Conservation (phyloP, 495 filamentous ascomycete species). For the Mytilinidion resinicola region DNA sequence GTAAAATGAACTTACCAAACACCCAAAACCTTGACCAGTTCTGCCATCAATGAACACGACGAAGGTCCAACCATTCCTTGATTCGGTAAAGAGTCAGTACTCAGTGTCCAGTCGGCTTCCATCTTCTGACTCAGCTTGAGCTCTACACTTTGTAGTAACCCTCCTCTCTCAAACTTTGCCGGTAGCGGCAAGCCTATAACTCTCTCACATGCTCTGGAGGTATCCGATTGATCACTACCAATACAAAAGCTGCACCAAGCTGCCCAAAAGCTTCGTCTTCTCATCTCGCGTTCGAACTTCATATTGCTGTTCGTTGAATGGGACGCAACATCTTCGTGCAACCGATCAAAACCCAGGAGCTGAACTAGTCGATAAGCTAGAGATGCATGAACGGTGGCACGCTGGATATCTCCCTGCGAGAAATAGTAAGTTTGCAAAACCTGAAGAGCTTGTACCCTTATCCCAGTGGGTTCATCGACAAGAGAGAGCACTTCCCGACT, state of each 20-base stretch:
- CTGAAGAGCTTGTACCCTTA: constrained; percentile 6
- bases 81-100: constrained; percentile 2
- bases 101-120: constrained; percentile 5
- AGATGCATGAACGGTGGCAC: constrained; percentile 4
- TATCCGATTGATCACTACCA: neutral
- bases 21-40: constrained; percentile 2
- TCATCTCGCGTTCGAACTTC: constrained; percentile 8
- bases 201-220: constrained; percentile 4
- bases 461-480: neutral
- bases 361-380: constrained; percentile 4
- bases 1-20: constrained; percentile 2
- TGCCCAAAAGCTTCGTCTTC: constrained; percentile 4
- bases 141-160: neutral
- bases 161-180: constrained; percentile 2
- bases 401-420: constrained; percentile 2
- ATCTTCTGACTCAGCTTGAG: constrained; percentile 1
- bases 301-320: neutral
- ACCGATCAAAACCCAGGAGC: constrained; percentile 4
- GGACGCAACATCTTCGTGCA: neutral
- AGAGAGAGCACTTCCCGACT: constrained; percentile 2
- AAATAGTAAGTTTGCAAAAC: constrained; percentile 5
- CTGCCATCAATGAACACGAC: constrained; percentile 8
- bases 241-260: constrained; percentile 5
- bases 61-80: neutral
- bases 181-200: constrained; percentile 3